Conservation (phyloP, 139 green algal species). For the Closterium sp. region DNA sequence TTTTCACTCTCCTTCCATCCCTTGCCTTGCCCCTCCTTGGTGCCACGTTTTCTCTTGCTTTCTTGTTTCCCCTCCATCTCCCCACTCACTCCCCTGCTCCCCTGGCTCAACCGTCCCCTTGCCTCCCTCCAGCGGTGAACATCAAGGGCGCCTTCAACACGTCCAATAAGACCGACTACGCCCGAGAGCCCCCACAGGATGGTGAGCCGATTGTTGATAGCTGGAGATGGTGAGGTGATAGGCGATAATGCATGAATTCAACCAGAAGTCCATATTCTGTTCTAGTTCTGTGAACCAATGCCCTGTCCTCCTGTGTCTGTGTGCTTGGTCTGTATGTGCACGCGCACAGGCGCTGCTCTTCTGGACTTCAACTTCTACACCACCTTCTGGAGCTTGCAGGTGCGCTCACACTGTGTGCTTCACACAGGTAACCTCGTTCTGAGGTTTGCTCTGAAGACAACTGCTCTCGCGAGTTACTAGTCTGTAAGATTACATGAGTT, state of each 20-base stretch:
- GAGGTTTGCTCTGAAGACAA: too few species aligned
- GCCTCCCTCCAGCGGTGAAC: conserved; percentile 51
- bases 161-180: conserved; percentile 58
- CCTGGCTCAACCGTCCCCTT: background rate
- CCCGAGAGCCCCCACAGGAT: conserved; percentile 42
- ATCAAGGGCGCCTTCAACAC: conserved; percentile 58
- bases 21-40: too few species aligned
- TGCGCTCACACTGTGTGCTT: background rate
- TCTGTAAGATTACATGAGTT: too few species aligned
- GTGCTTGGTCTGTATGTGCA: background rate
- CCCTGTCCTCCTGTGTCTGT: background rate
- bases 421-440: too few species aligned
- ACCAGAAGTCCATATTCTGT: background rate
- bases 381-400: conserved; percentile 78
- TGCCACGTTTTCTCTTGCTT: background rate
- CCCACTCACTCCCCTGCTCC: background rate
- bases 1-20: too few species aligned
- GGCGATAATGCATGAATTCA: too few species aligned
- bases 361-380: conserved; percentile 69
- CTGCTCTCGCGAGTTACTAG: too few species aligned
- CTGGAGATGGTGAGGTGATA: too few species aligned
- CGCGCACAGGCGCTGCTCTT: background rate
- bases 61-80: background rate
- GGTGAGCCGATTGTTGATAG: background rate
- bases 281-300: background rate